Base-by-base conservation (phyloP, 2,329 filamentous ascomycete species). In the Pseudogymnoascus sp. region DNA sequence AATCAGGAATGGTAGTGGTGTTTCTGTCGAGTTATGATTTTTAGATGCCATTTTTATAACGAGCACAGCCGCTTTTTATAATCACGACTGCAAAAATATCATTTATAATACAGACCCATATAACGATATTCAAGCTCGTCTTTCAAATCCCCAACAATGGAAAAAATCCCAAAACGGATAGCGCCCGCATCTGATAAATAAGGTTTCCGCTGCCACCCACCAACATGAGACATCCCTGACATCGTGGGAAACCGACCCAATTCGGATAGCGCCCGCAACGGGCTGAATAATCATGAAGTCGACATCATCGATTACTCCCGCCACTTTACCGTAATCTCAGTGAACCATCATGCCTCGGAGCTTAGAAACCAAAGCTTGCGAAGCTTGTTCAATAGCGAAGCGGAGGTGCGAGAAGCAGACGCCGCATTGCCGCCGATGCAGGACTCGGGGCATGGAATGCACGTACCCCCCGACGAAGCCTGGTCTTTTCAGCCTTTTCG, bases 401-500 rank as follows among this genome's bases (percentile, higher is more conserved):
- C 65, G 65, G 55, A 61, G 40, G 38, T 66, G 65, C 40, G 63
- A 59, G 16, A 62, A 62, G 41, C 65, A 65, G 62, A 60, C 16
- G 21, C 65, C 65, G 31, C 25, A 23, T 5, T 66, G 65, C 59
- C 4, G 41, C 11, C 31, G 65, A 14, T 66, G 65, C 49, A 49
- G 6, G 23, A 61, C 6, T 12, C 25, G 63, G 21, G 62, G 64
- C 11, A 60, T 61, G 9, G 28, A 49, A 25, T 66, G 65, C 61
- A 60, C 7, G 14, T 66, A 66, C 28, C 65, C 63, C 5, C 55
- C 62, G 28, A 31, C 62, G 4, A 66, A 62, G 12, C 62, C 43
- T 3, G 38, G 35, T 9, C 28, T 33, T 11, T 61, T 64, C 40
- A 28, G 58, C 25, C 37, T 62, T 7, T 28, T 28, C 11, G 49